These are phyloP conservation scores for Spathaspora sp. DNA, from an alignment of 1,139 yeast species.

Conservation along the genomic window DNA sequence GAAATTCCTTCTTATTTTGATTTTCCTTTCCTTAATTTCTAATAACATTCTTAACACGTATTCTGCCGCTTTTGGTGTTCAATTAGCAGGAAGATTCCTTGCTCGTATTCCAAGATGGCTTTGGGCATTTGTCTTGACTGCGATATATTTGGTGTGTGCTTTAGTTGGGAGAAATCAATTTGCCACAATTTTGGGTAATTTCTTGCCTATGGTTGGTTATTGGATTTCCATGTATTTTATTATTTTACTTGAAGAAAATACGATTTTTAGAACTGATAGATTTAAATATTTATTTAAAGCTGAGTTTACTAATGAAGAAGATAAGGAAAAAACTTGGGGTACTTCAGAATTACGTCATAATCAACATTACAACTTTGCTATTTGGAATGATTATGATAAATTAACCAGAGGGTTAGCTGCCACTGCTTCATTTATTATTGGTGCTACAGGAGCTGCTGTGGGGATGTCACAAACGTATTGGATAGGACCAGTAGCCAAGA, in stretches of 20 bases:
- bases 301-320: constrained; percentile 44
- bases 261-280: constrained; percentile 60
- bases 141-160: constrained; percentile 65
- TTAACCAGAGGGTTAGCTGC: constrained; percentile 70
- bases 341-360: constrained; percentile 17
- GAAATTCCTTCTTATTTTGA: constrained; percentile 65
- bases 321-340: constrained; percentile 7
- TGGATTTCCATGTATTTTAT: constrained; percentile 87
- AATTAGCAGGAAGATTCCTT: constrained; percentile 61
- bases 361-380: constrained; percentile 59
- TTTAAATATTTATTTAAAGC: constrained; percentile 50
- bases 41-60: constrained; percentile 77
- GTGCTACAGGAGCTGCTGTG: constrained; percentile 75
- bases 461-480: constrained; percentile 83
- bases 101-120: constrained; percentile 78
- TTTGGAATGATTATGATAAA: constrained; percentile 58
- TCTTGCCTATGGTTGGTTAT: constrained; percentile 91
- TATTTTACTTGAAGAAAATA: constrained; percentile 70
- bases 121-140: constrained; percentile 67
- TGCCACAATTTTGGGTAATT: constrained; percentile 76
- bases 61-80: constrained; percentile 80
- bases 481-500: constrained; percentile 70
- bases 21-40: constrained; percentile 73
- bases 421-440: constrained; percentile 54
- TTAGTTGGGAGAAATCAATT: constrained; percentile 77